These are phyloP conservation scores for Excoecaria agallocha DNA, from an alignment of 345 rosid genomes.

Conservation along the genomic window DNA sequence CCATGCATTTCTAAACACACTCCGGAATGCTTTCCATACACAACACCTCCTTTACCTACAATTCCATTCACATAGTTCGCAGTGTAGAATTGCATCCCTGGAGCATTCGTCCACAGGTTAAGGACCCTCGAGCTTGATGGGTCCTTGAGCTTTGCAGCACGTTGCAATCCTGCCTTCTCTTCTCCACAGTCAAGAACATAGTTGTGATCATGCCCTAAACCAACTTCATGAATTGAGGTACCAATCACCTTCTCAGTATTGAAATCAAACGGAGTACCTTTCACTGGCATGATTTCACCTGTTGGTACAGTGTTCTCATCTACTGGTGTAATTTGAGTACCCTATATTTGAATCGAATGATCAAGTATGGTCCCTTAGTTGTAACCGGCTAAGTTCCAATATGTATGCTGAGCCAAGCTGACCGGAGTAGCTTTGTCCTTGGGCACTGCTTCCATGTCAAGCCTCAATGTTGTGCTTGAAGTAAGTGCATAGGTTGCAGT, in stretches of 20 bases:
- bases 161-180: constrained; percentile 65
- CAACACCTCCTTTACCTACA: constrained; percentile 71
- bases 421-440: constrained; percentile 77
- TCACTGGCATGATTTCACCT: constrained; percentile 69
- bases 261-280: constrained; percentile 87
- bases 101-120: constrained; percentile 79
- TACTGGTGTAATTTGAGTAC: constrained; percentile 72
- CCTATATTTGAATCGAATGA: constrained; percentile 76
- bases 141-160: constrained; percentile 64
- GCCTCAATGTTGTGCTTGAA: constrained; percentile 67
- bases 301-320: constrained; percentile 78
- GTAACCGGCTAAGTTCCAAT: constrained; percentile 91
- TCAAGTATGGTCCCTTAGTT: constrained; percentile 66
- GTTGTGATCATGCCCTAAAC: constrained; percentile 87
- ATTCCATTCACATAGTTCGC: constrained; percentile 78
- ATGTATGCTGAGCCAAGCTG: constrained; percentile 92
- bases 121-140: constrained; percentile 65
- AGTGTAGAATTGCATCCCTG: constrained; percentile 86
- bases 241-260: constrained; percentile 67
- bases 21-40: constrained; percentile 74
- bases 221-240: constrained; percentile 62
- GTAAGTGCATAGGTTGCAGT: constrained; percentile 74
- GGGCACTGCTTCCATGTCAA: constrained; percentile 85
- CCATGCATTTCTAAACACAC: constrained; percentile 93
- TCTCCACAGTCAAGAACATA: constrained; percentile 71